Percentiles rank a stretch among this genome's conserved stretches.
phyloP scores from a whole-genome alignment of 345 rosid species.

The Leavenworthia alabamica region DNA sequence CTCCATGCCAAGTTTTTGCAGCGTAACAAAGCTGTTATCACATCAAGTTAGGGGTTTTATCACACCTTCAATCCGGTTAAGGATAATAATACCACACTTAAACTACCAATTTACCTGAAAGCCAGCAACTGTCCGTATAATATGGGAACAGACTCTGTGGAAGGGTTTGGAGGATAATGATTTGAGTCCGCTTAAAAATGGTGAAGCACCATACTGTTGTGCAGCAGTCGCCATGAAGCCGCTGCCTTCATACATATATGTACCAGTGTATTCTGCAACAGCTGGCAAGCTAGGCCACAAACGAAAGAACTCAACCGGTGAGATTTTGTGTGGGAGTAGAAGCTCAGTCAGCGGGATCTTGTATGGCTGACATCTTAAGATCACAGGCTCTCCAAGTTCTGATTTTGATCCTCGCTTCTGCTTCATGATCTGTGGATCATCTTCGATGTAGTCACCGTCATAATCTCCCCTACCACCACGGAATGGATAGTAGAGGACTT shows the following conservation, averaged over 20 bases:
- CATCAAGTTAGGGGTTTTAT: slow-evolving; percentile 6
- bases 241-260: slow-evolving; percentile 87
- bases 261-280: slow-evolving; percentile 77
- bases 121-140: slow-evolving; percentile 92
- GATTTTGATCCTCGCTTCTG: slow-evolving; percentile 79
- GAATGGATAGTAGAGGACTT: slow-evolving; percentile 92
- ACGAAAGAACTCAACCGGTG: slow-evolving; percentile 96
- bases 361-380: slow-evolving; percentile 93
- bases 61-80: not conserved
- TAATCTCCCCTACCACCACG: slow-evolving; percentile 83
- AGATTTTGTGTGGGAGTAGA: slow-evolving; percentile 86
- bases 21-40: slow-evolving; percentile 76
- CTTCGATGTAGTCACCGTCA: slow-evolving; percentile 83
- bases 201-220: slow-evolving; percentile 93
- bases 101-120: slow-evolving; percentile 59
- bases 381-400: slow-evolving; percentile 95
- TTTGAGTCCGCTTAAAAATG: slow-evolving; percentile 85
- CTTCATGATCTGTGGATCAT: slow-evolving; percentile 73
- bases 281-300: slow-evolving; percentile 99
- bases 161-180: slow-evolving; percentile 87
- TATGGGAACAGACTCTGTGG: slow-evolving; percentile 88
- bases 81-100: not conserved
- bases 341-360: slow-evolving; percentile 93
- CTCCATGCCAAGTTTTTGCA: slow-evolving; percentile 97
- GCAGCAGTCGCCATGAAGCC: slow-evolving; percentile 99